phyloP scores from a whole-genome alignment of 2,329 filamentous ascomycete genomes.

The Malbranchea zuffiana region DNA sequence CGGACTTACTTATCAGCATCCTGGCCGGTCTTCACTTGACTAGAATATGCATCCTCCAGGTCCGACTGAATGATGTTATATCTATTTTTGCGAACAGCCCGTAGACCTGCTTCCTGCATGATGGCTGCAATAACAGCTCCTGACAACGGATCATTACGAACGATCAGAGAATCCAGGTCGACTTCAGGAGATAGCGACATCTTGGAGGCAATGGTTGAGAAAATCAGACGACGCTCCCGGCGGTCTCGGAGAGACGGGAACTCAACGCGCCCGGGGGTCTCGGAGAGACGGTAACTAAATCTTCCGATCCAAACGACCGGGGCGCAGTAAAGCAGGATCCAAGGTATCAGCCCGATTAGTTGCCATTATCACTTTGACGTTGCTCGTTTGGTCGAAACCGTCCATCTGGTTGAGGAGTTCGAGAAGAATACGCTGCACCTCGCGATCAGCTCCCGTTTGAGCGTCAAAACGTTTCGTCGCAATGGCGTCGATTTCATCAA shows the following conservation, averaged over 20 bases:
- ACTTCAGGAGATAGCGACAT: slow-evolving; percentile 97
- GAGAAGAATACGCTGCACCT: slow-evolving; percentile 95
- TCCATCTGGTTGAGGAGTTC: slow-evolving; percentile 99
- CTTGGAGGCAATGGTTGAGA: slow-evolving; percentile 90
- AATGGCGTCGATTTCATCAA: slow-evolving; percentile 98
- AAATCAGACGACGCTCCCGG: slow-evolving; percentile 90
- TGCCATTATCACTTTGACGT: slow-evolving; percentile 99
- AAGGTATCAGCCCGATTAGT: slow-evolving; percentile 97
- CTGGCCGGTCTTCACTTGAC: slow-evolving; percentile 78
- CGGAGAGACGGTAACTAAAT: slow-evolving; percentile 96
- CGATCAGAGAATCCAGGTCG: slow-evolving; percentile 89
- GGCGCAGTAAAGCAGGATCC: slow-evolving; percentile 86
- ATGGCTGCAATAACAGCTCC: slow-evolving; percentile 96
- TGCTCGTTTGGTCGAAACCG: slow-evolving; percentile 95
- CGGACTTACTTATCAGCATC: slow-evolving; percentile 50
- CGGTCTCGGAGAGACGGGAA: slow-evolving; percentile 92
- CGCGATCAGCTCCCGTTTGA: slow-evolving; percentile 92
- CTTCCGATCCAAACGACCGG: slow-evolving; percentile 91
- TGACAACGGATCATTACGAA: slow-evolving; percentile 88
- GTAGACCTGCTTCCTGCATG: slow-evolving; percentile 95
- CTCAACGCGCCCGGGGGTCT: slow-evolving; percentile 87
- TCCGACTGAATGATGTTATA: slow-evolving; percentile 99
- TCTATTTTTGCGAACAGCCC: slow-evolving; percentile 90
- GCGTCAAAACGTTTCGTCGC: slow-evolving; percentile 99
- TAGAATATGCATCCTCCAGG: slow-evolving; percentile 92